Evolutionary conservation across 768 basidiomycete species (phyloP), one percentile per base, ranked within the genome.

Genomic region (Tephrocybe sp.): DNA sequence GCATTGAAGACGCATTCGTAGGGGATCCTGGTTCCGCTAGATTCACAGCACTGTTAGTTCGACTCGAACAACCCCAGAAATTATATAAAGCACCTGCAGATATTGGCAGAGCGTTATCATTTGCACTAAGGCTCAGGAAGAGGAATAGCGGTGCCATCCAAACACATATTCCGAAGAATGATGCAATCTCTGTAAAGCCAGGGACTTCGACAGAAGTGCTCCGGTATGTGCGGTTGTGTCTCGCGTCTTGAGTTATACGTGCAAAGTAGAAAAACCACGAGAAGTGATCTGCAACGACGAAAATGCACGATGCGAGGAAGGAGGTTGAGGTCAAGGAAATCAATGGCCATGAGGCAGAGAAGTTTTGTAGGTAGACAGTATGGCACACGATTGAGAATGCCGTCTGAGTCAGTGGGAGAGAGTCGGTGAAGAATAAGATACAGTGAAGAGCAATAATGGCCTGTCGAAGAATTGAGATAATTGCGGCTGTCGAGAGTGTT

Each of bases 181-280:
- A 86, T 15, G 88, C 85, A 51, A 90, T 87, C 62, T 91, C 89
- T 17, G 79, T 75, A 60, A 92, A 90, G 6, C 76, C 73, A 8
- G 75, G 78, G 1, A 64, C 59, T 20, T 65, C 62, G 8, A 69
- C 59, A 17, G 67, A 61, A 24, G 64, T 58, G 14, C 67, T 71
- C 43, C 80, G 73, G 62, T 83, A 82, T 24, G 72, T 69, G 33
- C 76, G 74, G 28, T 68, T 65, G 28, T 81, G 81, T 51, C 84
- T 73, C 14, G 85, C 80, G 30, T 86, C 80, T 50, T 82, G 83
- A 9, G 86, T 81, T 8, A 86, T 60, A 24, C 73, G 79, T 37
- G 94, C 83, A 68, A 98, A 98, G 71, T 98, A 80, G 72, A 90
- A 93, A 76, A 99, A 99, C 92, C 95, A 98, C 34, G 92, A 67